phyloP scores from a whole-genome alignment of 306 rosid genomes.

The Lablab purpureus region DNA sequence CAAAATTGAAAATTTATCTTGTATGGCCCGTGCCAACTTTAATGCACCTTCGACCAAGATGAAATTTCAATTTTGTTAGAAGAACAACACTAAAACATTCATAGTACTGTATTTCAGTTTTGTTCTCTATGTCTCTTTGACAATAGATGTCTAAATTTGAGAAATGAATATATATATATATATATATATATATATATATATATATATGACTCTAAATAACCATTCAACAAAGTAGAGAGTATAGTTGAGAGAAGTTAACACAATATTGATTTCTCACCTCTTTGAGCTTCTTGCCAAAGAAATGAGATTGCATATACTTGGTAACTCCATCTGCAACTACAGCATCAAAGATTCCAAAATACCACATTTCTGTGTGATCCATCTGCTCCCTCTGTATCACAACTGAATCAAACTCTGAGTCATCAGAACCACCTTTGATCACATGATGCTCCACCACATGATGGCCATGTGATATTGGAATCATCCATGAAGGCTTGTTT shows the following conservation, averaged over 20 bases:
- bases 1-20: neutral
- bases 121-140: neutral
- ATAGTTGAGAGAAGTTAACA: neutral
- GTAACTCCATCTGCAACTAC: constrained; percentile 67
- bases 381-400: constrained; percentile 75
- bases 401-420: constrained; percentile 60
- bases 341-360: constrained; percentile 77
- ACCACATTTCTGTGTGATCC: constrained; percentile 68
- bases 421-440: constrained; percentile 38
- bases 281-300: constrained; percentile 66
- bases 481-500: constrained; percentile 75
- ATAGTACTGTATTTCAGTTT: neutral
- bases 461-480: constrained; percentile 79
- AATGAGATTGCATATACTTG: constrained; percentile 71
- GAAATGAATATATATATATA: neutral
- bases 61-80: neutral
- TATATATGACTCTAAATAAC: neutral
- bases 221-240: neutral
- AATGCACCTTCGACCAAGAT: neutral
- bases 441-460: constrained; percentile 52
- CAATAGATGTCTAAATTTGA: neutral
- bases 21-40: neutral
- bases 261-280: constrained; percentile 54
- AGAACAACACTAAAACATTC: neutral
- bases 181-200: neutral